Evolutionary conservation across 164 flowering plant species (phyloP), one percentile per base, ranked within the genome.

Genomic region (Macadamia integrifolia): DNA sequence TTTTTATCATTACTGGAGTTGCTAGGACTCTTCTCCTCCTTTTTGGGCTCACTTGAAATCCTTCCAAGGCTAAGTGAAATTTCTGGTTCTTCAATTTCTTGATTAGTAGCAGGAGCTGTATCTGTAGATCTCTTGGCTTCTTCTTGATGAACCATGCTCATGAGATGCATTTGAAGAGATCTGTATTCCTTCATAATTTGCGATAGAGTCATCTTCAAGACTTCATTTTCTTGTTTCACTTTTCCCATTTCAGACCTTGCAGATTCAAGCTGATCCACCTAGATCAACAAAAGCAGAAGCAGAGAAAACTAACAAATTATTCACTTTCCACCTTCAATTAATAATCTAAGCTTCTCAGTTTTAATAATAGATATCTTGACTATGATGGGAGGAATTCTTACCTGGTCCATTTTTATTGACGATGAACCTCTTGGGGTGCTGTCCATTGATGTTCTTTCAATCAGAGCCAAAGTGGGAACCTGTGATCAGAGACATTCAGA

Each of bases 61-160:
- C 83, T 85, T 67, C 97, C 97, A 15, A 91, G 93, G 57, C 85
- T 74, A 64, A 91, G 88, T n/a, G 88, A 88, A 9, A 88, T 80
- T 18, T 82, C 81, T 6, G 79, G 67, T 67, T 90, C 88, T 75
- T 83, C 83, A 0, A 62, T 64, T 35, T 76, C 76, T 61, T 72
- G 77, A 62, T 72, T n/a, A 10, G 17, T 52, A 28, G 17, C 46
- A 28, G 70, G 43, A 58, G 66, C 15, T n/a, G 60, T 72, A 18
- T 62, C 60, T 49, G 64, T 14, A 2, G 77, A 50, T 31, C 69
- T 78, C 66, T 78, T 80, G 18, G 71, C 55, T 72, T 65, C 60
- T 40, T 86, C 82, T 71, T 75, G 78, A 55, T 76, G 77, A 42
- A 78, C 61, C 40, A 78, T 74, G 68, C 79, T 82, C 18, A 76